A percentile compares a stretch with the other conserved stretches of the same genome.
Evolutionary conservation across 306 rosid species (phyloP).

Genomic region (Psophocarpus tetragonolobus): DNA sequence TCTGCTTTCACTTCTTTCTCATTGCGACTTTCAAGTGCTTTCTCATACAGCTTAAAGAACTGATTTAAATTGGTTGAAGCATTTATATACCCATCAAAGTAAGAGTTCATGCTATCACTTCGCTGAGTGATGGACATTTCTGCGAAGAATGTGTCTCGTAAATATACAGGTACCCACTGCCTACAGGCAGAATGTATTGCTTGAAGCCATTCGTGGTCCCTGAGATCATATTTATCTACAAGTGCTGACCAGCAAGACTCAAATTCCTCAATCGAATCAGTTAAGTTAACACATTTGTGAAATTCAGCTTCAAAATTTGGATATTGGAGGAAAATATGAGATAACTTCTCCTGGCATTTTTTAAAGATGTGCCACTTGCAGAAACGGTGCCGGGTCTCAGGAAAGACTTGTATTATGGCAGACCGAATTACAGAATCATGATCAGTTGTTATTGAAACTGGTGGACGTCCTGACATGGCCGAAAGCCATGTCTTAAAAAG

Average conservation of each 20-base stretch:
- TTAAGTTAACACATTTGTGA: constrained; percentile 93
- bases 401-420: constrained; percentile 79
- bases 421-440: constrained; percentile 83
- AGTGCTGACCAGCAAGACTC: constrained; percentile 93
- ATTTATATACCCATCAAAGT: constrained; percentile 97
- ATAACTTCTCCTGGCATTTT: constrained; percentile 92
- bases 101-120: constrained; percentile 98
- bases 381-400: constrained; percentile 89
- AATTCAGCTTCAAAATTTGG: constrained; percentile 95
- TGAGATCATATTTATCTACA: constrained; percentile 76
- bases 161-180: constrained; percentile 97
- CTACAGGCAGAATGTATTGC: constrained; percentile 68
- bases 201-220: constrained; percentile 98
- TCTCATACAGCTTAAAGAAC: constrained; percentile 95
- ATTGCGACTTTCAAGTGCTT: constrained; percentile 95
- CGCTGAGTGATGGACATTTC: constrained; percentile 98
- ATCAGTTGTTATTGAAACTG: constrained; percentile 92
- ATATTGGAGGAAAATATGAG: constrained; percentile 83
- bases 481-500: constrained; percentile 88
- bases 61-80: constrained; percentile 94
- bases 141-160: constrained; percentile 93
- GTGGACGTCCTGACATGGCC: constrained; percentile 90
- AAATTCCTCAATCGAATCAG: constrained; percentile 90
- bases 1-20: constrained; percentile 99
- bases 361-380: constrained; percentile 99